Evolutionary conservation across 805 yeast species (phyloP), one percentile per base, ranked within the genome.

Genomic region (Metschnikowia similis): DNA sequence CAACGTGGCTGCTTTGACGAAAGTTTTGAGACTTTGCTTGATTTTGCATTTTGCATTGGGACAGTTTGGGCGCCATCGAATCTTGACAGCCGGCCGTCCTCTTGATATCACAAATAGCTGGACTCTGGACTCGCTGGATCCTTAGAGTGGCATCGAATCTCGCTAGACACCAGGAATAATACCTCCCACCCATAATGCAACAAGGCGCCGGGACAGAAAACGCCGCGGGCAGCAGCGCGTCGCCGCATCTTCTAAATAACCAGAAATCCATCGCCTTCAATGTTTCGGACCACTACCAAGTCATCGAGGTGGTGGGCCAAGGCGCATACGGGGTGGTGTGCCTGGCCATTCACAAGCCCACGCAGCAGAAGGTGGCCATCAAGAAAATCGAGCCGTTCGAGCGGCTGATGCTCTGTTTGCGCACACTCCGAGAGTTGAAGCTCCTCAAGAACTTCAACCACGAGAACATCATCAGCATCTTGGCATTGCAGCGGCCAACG

Each of bases 271-370:
- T 72, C 14, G 64, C 81, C n/a, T 92, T 92, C 75, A 89, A 89
- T 65, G 92, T 92, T 28, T 83, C 91, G 29, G 87, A 86, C 53
- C 90, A 88, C 62, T 92, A 91, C 67, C 89, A 89, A 66, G 83
- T 92, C 42, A 75, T 84, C 46, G 89, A 88, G 56, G 80, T 92
- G 13, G 84, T 92, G 1, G 98, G 98, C 8, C 96, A 90, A 67
- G 98, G 98, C 16, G 97, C 98, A 0, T 92, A 92, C 64, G 98
- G 98, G 6, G 83, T 91, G 10, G 98, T 92, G 9, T 84, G 97
- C 66, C 82, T 92, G 9, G 97, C 97, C 0, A 69, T 84, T 9
- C 96, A 92, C 67, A 80, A 81, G 61, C 96, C 96, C 6, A 80
- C 94, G 1, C 85, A 85, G 48, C 91, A 86, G 58, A 82, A 82